Base-by-base conservation (phyloP, 148 eudicot genomes). In the Fagopyrum tataricum region DNA sequence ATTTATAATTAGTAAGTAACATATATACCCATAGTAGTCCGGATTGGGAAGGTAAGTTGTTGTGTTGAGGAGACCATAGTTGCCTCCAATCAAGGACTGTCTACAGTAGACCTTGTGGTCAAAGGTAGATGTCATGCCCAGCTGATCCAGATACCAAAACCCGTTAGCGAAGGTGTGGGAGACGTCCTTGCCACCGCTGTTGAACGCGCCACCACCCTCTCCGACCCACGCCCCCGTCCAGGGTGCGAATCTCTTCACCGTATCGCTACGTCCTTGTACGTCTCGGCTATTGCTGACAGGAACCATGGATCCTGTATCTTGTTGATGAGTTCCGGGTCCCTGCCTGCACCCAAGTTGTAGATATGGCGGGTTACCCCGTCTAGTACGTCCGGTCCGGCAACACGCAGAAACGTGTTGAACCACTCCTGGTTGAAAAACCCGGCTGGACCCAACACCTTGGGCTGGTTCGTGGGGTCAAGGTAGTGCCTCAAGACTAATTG, bases 311-410 rank as follows among this genome's bases (percentile, higher is more conserved):
- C 82, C 62, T 75, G 83, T 39, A 87, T 37, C 71, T 79, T 84
- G 55, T 81, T 53, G 13, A 84, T 31, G 2, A 31, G 37, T 31
- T 31, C 37, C 2, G 37, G 37, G 37, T 31, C 37, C 37, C 37
- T 53, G 81, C 91, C 88, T 78, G 93, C 41, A 44, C 87, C 88
- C 48, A 88, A 85, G 71, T 88, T 88, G 79, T 89, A 88, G 46
- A 83, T 84, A 74, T 89, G 93, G 78, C 84, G 93, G 14, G 88
- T 86, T 37, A 86, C 1, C 0, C 84, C 88, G 76, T 86, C 82
- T 43, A 85, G 75, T 37, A 79, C 84, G 43, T 72, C 47, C 0
- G 88, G 85, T 48, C 92, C 88, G 4, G 85, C 6, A 6, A 41
- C 37, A 52, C 52, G 62, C 15, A 89, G 84, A 67, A 74, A 85